Evolutionary conservation across 495 filamentous ascomycete species (phyloP).

Genomic region (Penicillium daleae): DNA sequence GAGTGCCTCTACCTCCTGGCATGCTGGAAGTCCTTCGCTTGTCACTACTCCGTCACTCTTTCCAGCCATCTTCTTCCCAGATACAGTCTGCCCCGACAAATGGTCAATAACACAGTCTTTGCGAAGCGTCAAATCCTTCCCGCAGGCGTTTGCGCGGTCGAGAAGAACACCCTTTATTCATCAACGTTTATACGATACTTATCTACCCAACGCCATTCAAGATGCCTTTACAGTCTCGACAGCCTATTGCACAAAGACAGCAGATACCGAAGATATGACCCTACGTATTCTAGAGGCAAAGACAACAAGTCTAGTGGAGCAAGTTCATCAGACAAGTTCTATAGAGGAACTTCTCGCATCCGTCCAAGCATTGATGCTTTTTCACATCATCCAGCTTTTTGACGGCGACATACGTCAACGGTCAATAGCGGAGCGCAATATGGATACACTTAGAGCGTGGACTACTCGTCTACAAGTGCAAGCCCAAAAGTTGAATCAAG

Average conservation of each 20-base stretch:
- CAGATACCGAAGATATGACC: constrained; percentile 16
- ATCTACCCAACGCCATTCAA: constrained; percentile 20
- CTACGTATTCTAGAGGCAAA: constrained; percentile 18
- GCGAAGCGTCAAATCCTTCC: constrained; percentile 7
- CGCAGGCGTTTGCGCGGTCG: constrained; percentile 10
- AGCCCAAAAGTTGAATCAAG: not conserved
- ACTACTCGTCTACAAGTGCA: constrained; percentile 12
- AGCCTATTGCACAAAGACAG: constrained; percentile 17
- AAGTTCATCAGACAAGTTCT: not conserved
- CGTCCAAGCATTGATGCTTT: constrained; percentile 52
- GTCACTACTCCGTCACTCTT: not conserved
- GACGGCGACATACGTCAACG: constrained; percentile 58
- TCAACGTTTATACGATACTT: constrained; percentile 13
- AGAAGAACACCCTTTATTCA: constrained; percentile 23
- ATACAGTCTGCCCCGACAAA: constrained; percentile 8
- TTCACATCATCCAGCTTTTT: constrained; percentile 56
- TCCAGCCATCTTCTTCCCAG: constrained; percentile 5
- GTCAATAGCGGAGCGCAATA: constrained; percentile 17
- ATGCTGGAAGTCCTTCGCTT: constrained; percentile 1
- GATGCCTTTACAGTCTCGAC: constrained; percentile 20
- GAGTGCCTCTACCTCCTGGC: not conserved
- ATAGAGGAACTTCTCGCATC: constrained; percentile 41
- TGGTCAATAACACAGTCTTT: constrained; percentile 14
- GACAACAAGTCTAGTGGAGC: not conserved
- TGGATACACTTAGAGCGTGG: constrained; percentile 5